phyloP scores from a whole-genome alignment of 805 yeast genomes.

The Schwanniomyces occidentalis region DNA sequence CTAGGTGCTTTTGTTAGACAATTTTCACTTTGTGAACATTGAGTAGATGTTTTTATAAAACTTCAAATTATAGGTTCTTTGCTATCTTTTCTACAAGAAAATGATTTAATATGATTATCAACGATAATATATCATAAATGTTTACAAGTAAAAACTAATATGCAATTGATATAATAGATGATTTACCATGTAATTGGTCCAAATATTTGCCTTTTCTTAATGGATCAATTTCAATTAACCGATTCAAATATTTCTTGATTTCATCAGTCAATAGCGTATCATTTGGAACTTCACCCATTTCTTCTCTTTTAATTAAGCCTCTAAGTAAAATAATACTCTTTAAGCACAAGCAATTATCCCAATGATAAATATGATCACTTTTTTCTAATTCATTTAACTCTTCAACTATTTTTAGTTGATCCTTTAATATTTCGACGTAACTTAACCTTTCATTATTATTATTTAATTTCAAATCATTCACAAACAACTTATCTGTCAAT shows the following conservation, averaged over 20 bases:
- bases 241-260: constrained; percentile 36
- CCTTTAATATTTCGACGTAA: constrained; percentile 39
- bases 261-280: constrained; percentile 23
- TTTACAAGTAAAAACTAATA: too few relatives aligned
- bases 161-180: constrained; percentile 6
- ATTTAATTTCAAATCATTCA: constrained; percentile 15
- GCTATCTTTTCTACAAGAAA: not conserved
- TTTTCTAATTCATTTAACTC: constrained; percentile 74
- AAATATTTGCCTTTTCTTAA: constrained; percentile 60
- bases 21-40: constrained; percentile 38
- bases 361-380: constrained; percentile 52
- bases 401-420: constrained; percentile 48
- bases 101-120: too few relatives aligned
- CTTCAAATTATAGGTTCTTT: not conserved
- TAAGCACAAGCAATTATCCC: constrained; percentile 75
- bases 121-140: too few relatives aligned
- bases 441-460: constrained; percentile 22
- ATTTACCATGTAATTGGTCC: constrained; percentile 30
- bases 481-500: constrained; percentile 44
- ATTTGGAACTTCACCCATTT: constrained; percentile 1
- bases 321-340: constrained; percentile 56
- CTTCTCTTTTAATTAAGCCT: constrained; percentile 19
- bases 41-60: too few relatives aligned
- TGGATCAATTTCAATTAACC: constrained; percentile 60
- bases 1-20: constrained; percentile 15